Evolutionary conservation across 768 basidiomycete species (phyloP), one percentile per base, ranked within the genome.

Genomic region (Phlegmacium glaucopus): DNA sequence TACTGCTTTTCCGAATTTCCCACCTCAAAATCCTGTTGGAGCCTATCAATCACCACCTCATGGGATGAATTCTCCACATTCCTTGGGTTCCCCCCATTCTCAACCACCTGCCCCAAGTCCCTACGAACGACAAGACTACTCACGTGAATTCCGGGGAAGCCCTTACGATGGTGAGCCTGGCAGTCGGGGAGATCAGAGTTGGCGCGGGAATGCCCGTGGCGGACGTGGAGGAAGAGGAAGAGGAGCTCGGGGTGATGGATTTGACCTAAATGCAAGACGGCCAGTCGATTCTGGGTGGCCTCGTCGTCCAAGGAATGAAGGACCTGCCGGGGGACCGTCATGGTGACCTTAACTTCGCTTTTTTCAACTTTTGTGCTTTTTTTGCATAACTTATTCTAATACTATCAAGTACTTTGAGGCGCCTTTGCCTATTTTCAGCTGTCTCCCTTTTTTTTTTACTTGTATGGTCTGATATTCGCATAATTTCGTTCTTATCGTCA

Each of bases 201-300:
- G 66, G 47, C 66, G 73, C 39, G 72, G 69, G 30, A 65, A 62
- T 5, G 60, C 71, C 16, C 56, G 68, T 27, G 55, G 61, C 37
- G 59, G 65, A 41, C 55, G 67, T 36, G 46, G 50, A 32, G 52
- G 58, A 15, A 52, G 66, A 28, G 63, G 66, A 3, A 49, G 70
- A 40, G 64, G 68, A 15, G 62, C 70, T 13, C 54, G 68, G 26
- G 54, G 65, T 16, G 61, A 59, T 16, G 57, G 56, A n/a, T 55
- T 51, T 13, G 59, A 58, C 39, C 57, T 52, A 46, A 53, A 48
- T 42, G 44, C 61, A 26, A 70, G 68, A 35, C 58, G 71, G 35
- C 65, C 78, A 29, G 65, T 76, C 13, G 84, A 86, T 55, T 72
- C 78, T 27, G 80, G 80, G 1, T 85, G 82, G 82, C 76, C 77